Conservation (phyloP, 169 alveolate genomes). For the Plasmodium fragile region DNA sequence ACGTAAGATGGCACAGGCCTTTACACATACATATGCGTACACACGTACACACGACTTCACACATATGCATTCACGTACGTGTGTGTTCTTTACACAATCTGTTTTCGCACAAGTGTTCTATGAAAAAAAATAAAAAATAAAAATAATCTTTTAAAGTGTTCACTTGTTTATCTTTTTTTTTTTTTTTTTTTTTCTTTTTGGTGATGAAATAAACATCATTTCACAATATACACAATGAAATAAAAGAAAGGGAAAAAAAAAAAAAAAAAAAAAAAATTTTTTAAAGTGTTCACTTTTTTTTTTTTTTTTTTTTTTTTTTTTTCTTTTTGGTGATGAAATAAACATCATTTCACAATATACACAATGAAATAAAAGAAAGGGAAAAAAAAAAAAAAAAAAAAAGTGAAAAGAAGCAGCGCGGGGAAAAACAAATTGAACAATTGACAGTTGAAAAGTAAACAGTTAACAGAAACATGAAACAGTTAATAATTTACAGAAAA, state of each 20-base stretch:
- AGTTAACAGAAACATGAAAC: background rate
- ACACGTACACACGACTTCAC: background rate
- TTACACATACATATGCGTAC: background rate
- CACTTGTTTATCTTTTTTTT: background rate
- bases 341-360: background rate
- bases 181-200: background rate
- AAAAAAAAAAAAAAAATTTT: background rate
- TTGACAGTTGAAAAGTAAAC: background rate
- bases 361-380: background rate
- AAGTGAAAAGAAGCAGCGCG: background rate
- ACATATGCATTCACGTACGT: background rate
- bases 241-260: slow-evolving; percentile 3
- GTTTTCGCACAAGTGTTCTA: background rate
- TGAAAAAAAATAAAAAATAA: slow-evolving; percentile 2
- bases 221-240: background rate
- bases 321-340: background rate
- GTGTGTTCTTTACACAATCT: background rate
- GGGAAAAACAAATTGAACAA: background rate
- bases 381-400: background rate
- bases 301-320: background rate
- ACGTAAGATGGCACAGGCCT: background rate
- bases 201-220: background rate
- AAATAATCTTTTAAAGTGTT: background rate
- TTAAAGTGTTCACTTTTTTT: background rate
- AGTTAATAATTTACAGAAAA: background rate